Conservation (phyloP, 164 flowering plant genomes). For the Magnolia changhungtana region DNA sequence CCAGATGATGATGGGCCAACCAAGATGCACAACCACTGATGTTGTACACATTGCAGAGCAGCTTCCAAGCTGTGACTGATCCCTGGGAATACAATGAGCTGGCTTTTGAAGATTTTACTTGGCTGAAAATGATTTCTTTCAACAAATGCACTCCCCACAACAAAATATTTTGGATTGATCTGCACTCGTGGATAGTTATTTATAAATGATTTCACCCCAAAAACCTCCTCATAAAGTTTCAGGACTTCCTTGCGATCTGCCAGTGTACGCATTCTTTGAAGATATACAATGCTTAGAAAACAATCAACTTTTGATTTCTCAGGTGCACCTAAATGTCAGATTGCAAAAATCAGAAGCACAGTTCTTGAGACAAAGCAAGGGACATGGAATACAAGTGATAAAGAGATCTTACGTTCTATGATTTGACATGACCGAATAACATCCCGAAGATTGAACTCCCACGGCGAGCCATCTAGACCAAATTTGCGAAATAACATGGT, state of each 20-base stretch:
- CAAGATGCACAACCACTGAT: conserved; percentile 77
- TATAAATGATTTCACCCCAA: conserved; percentile 53
- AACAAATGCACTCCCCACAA: conserved; percentile 53
- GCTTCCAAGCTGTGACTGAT: conserved; percentile 74
- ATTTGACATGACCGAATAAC: conserved; percentile 87
- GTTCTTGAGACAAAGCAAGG: background rate
- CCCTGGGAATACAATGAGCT: conserved; percentile 68
- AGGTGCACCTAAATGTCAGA: conserved; percentile 46
- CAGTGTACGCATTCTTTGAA: conserved; percentile 91
- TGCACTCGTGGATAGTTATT: conserved; percentile 69
- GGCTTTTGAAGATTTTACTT: conserved; percentile 24
- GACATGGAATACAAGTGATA: background rate
- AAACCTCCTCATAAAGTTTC: conserved; percentile 62
- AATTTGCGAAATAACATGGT: conserved; percentile 67
- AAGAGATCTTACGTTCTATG: conserved; percentile 50
- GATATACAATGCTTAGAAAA: conserved; percentile 66
- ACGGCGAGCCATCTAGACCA: conserved; percentile 90
- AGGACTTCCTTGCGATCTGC: conserved; percentile 69
- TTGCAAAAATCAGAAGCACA: background rate
- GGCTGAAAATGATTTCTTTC: conserved; percentile 45
- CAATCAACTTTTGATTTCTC: conserved; percentile 38
- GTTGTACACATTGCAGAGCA: conserved; percentile 59
- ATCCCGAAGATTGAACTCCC: conserved; percentile 99
- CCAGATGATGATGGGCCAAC: conserved; percentile 94
- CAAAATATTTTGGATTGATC: conserved; percentile 40